Percentiles rank a stretch among this genome's conserved stretches.
These are phyloP conservation scores for Chaetomium globosum DNA, from an alignment of 2,329 filamentous ascomycete genomes.

Conservation along the genomic window DNA sequence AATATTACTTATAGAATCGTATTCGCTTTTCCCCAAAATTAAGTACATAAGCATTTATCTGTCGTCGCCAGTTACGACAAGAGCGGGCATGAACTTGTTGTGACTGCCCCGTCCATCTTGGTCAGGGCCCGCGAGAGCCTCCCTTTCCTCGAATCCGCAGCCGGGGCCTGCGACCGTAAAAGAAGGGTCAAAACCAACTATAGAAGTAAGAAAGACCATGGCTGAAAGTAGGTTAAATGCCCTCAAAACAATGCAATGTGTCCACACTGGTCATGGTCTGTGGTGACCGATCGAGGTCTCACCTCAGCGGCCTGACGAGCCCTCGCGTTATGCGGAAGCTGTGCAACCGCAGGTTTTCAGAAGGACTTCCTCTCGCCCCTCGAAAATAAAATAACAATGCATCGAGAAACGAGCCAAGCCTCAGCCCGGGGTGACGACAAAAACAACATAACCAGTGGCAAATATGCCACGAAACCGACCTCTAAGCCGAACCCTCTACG, in stretches of 20 bases:
- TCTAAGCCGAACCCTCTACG: conserved; percentile 31
- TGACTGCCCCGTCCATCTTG: neutral
- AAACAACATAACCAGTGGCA: conserved; percentile 21
- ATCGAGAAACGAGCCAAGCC: conserved; percentile 11
- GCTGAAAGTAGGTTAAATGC: neutral
- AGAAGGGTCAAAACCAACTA: neutral
- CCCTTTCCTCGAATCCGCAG: neutral
- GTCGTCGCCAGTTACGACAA: neutral
- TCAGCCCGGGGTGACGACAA: conserved; percentile 12
- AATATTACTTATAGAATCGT: conserved; percentile 1
- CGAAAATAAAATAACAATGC: conserved; percentile 5
- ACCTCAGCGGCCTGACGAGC: neutral
- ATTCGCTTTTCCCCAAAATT: conserved; percentile 23
- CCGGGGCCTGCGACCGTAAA: neutral
- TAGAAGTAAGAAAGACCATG: conserved; percentile 2
- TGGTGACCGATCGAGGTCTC: conserved; percentile 3
- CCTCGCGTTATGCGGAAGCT: conserved; percentile 17
- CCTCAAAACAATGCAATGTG: neutral
- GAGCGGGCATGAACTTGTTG: neutral
- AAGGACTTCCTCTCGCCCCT: conserved; percentile 3
- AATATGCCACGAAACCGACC: conserved; percentile 26
- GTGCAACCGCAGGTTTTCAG: conserved; percentile 1
- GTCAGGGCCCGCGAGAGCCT: neutral
- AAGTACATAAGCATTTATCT: conserved; percentile 19
- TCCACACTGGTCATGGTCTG: conserved; percentile 5